phyloP scores from a whole-genome alignment of 2,329 filamentous ascomycete species.

The Tolypocladium inflatum region DNA sequence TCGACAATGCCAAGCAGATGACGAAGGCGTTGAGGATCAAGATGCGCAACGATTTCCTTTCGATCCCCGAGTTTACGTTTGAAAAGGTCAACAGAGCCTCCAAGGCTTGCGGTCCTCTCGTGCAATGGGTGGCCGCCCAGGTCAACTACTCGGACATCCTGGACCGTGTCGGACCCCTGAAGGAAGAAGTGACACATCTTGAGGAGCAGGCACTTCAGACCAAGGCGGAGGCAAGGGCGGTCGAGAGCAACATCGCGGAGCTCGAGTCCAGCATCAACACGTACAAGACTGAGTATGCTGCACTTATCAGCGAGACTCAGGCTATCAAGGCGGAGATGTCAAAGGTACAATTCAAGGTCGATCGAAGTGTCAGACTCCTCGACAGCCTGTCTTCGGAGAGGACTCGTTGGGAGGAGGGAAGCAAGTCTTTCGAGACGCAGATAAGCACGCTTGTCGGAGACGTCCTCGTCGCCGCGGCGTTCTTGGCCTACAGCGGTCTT shows the following conservation, averaged over 20 bases:
- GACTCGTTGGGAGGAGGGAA: constrained; percentile 90
- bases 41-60: constrained; percentile 89
- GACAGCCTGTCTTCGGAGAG: constrained; percentile 93
- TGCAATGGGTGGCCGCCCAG: constrained; percentile 95
- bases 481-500: constrained; percentile 91
- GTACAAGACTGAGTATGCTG: constrained; percentile 94
- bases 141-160: constrained; percentile 97
- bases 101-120: constrained; percentile 91
- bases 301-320: constrained; percentile 92
- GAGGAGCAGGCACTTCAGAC: constrained; percentile 86
- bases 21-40: constrained; percentile 70
- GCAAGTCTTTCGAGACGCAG: constrained; percentile 96
- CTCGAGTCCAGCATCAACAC: constrained; percentile 86
- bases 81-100: constrained; percentile 93
- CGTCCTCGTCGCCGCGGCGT: constrained; percentile 90
- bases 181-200: constrained; percentile 78
- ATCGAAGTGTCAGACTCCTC: constrained; percentile 86
- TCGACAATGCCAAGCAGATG: constrained; percentile 94
- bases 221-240: constrained; percentile 85
- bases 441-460: constrained; percentile 95
- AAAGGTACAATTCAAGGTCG: constrained; percentile 94
- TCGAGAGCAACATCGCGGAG: constrained; percentile 74
- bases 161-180: constrained; percentile 83
- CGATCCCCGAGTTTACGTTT: constrained; percentile 90
- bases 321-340: constrained; percentile 97